Percentiles rank a stretch among this genome's conserved stretches.
Conservation (phyloP, 164 flowering plant genomes). For the Berberis vulgaris region DNA sequence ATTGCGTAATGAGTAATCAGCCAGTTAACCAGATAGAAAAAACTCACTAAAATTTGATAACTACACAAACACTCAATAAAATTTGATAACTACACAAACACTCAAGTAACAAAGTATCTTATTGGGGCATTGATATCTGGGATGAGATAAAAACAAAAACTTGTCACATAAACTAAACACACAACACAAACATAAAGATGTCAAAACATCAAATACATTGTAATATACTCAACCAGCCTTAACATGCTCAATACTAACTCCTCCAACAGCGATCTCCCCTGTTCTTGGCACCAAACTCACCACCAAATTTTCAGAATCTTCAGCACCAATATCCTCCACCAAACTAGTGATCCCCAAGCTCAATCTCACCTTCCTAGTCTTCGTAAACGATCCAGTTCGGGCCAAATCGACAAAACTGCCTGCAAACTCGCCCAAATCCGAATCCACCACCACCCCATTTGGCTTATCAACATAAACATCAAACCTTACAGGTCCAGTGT, state of each 20-base stretch:
- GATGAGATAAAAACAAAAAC: too few species aligned
- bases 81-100: too few species aligned
- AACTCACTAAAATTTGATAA: too few species aligned
- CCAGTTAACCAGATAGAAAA: too few species aligned
- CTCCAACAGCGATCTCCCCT: constrained; percentile 1
- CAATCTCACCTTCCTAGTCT: neutral
- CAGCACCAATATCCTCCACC: constrained; percentile 8
- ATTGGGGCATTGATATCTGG: too few species aligned
- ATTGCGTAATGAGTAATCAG: too few species aligned
- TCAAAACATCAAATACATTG: too few species aligned
- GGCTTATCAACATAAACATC: constrained; percentile 10
- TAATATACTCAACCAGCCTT: neutral
- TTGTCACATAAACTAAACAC: too few species aligned
- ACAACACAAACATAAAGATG: too few species aligned
- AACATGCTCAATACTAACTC: constrained; percentile 1
- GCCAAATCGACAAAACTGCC: neutral
- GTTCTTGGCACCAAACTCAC: constrained; percentile 8
- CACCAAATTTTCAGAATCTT: neutral
- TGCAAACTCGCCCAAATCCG: neutral
- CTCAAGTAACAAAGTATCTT: too few species aligned
- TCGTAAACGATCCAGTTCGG: neutral
- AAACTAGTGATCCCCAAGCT: constrained; percentile 4
- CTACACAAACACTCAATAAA: too few species aligned
- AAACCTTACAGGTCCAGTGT: neutral
- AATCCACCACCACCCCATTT: neutral